Conservation (phyloP, 345 rosid genomes). For the Brassica juncea region DNA sequence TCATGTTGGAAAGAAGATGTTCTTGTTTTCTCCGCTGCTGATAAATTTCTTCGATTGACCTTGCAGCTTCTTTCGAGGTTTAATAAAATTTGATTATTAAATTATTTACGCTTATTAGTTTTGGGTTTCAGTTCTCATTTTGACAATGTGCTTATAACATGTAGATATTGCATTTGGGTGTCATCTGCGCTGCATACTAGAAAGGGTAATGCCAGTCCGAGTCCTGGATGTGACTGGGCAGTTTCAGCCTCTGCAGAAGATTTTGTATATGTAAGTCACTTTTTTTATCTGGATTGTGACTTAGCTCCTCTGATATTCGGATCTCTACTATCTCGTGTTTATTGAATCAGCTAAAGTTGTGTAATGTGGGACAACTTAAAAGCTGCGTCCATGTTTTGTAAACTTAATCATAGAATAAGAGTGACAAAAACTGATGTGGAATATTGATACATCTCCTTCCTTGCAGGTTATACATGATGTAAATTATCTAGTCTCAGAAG, state of each 20-base stretch:
- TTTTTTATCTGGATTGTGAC: constrained; percentile 22
- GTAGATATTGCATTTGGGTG: constrained; percentile 85
- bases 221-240: constrained; percentile 89
- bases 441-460: constrained; percentile 33
- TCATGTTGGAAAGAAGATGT: constrained; percentile 97
- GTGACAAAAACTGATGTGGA: background rate
- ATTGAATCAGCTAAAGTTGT: constrained; percentile 13
- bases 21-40: constrained; percentile 82
- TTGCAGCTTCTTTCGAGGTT: constrained; percentile 94
- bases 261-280: constrained; percentile 68
- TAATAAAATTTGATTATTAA: constrained; percentile 21
- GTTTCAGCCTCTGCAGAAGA: constrained; percentile 74
- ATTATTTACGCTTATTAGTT: background rate
- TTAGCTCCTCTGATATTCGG: constrained; percentile 9
- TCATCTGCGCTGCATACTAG: constrained; percentile 76
- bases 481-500: constrained; percentile 78
- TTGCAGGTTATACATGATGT: constrained; percentile 95
- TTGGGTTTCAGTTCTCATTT: background rate
- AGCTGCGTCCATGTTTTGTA: background rate
- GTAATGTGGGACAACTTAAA: constrained; percentile 7
- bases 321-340: background rate
- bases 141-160: constrained; percentile 4
- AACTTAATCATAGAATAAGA: background rate
- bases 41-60: constrained; percentile 95
- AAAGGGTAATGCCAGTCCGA: constrained; percentile 53